These are phyloP conservation scores for Euphorbia corollata DNA, from an alignment of 441 rosid genomes.

Conservation along the genomic window DNA sequence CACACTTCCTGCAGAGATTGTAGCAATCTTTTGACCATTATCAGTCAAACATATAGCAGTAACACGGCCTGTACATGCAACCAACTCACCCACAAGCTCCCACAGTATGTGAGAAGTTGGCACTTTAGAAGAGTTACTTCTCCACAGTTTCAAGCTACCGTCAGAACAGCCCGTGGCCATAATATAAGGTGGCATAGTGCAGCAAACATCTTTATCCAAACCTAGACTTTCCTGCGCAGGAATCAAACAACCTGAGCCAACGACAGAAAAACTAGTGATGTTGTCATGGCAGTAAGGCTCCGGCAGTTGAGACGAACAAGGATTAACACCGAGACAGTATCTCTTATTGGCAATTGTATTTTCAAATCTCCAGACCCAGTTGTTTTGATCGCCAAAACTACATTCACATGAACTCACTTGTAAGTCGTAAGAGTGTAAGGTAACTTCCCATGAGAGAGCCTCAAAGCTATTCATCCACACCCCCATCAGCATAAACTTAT, in stretches of 20 bases:
- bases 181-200: conserved; percentile 46
- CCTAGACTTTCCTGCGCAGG: conserved; percentile 29
- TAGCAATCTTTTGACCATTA: conserved; percentile 72
- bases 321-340: conserved; percentile 45
- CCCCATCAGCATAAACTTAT: conserved; percentile 66
- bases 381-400: conserved; percentile 37
- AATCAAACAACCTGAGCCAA: conserved; percentile 41
- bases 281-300: conserved; percentile 47
- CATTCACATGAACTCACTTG: conserved; percentile 39
- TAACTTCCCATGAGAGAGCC: conserved; percentile 70
- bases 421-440: conserved; percentile 46
- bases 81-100: conserved; percentile 80
- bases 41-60: conserved; percentile 49
- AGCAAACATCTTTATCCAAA: conserved; percentile 24
- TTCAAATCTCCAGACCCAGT: conserved; percentile 41
- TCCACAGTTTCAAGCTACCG: conserved; percentile 86
- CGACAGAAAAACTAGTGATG: conserved; percentile 68
- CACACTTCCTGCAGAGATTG: conserved; percentile 36
- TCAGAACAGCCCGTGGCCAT: conserved; percentile 82
- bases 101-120: conserved; percentile 33
- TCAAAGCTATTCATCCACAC: conserved; percentile 58
- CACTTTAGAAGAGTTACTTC: conserved; percentile 38
- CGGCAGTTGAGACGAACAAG: conserved; percentile 62
- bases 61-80: conserved; percentile 53
- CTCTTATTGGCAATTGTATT: conserved; percentile 38